These are phyloP conservation scores for Nephelium lappaceum DNA, from an alignment of 345 rosid species.

Conservation along the genomic window DNA sequence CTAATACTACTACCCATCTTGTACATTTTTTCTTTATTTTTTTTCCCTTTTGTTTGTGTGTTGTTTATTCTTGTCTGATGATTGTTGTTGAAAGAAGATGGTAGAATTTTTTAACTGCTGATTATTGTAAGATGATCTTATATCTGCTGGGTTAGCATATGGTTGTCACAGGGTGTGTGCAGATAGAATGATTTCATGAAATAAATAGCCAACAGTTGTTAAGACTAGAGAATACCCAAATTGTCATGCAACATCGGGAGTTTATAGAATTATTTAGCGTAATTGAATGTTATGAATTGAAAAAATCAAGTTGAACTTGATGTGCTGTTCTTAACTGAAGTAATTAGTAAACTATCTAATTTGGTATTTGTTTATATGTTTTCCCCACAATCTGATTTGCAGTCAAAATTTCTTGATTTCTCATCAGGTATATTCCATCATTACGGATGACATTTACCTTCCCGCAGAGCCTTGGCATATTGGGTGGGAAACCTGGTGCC, in stretches of 20 bases:
- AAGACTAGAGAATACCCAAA: not conserved
- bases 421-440: constrained; percentile 78
- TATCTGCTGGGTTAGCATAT: not conserved
- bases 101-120: not conserved
- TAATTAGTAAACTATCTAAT: not conserved
- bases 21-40: too few species aligned
- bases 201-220: not conserved
- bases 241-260: not conserved
- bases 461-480: constrained; percentile 89
- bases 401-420: constrained; percentile 16
- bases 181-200: not conserved
- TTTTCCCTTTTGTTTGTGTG: not conserved
- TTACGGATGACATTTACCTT: constrained; percentile 73
- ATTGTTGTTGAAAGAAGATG: not conserved
- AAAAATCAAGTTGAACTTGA: constrained; percentile 1
- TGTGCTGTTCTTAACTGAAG: constrained; percentile 9
- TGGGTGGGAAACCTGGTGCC: constrained; percentile 94
- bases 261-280: not conserved
- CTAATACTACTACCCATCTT: not conserved
- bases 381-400: constrained; percentile 7
- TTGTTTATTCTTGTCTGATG: not conserved
- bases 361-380: not conserved
- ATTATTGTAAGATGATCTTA: not conserved
- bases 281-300: not conserved
- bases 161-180: not conserved